Evolutionary conservation across 306 rosid genomes (phyloP), one percentile per base, ranked within the genome.

Genomic region (Vigna mungo): DNA sequence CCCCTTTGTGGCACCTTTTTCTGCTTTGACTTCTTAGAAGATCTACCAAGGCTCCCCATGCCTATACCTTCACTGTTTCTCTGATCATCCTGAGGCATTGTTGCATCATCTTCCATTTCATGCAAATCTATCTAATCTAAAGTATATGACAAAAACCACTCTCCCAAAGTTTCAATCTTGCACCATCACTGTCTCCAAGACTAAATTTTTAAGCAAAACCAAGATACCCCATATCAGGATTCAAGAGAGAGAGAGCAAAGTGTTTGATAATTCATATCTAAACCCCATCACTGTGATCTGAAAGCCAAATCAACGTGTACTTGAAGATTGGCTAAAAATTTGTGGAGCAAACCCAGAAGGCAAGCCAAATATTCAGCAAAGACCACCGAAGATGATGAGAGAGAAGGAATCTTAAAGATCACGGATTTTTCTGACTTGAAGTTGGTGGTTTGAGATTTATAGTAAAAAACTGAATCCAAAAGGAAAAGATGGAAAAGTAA

Each of bases 1-100:
- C 98, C 98, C 88, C 98, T 89, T 37, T 94, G 96, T n/a, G 98
- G 96, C 1, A 82, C 82, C 86, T 85, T 94, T 36, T 79, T 94
- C 66, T 85, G 90, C 76, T 87, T 94, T 14, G 81, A 58, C 79
- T 80, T 90, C 43, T 82, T 91, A 32, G 84, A 76, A 76, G 88
- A 85, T 84, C 84, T 86, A 18, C 79, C 71, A 52, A 43, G 39
- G 20, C 4, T 49, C 20, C 74, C 59, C 36, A 48, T 49, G 13
- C 23, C 37, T 20, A 51, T 69, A 77, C 75, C 72, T 72, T 63
- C 69, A 27, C 70, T 53, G 63, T 74, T 82, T n/a, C 79, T 86
- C 80, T 90, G 85, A 65, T 88, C 91, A 14, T 79, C 94, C 64
- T 81, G 85, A 51, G 81, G 83, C 97, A 90, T 90, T 65, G 46